Conservation (phyloP, 805 yeast genomes). For the Wickerhamomyces ciferrii region DNA sequence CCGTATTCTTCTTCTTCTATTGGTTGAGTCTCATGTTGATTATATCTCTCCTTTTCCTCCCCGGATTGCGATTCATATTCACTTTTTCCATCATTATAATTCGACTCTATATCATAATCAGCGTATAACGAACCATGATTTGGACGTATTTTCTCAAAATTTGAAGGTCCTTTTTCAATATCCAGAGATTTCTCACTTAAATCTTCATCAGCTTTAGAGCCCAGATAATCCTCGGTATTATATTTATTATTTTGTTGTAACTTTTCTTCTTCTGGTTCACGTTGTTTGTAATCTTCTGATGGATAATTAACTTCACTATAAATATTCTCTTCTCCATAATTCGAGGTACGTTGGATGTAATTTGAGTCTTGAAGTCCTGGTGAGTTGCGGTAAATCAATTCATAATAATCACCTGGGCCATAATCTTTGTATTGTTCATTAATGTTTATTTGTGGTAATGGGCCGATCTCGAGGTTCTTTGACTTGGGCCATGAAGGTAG, state of each 20-base stretch:
- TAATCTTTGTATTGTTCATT: neutral
- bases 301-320: neutral
- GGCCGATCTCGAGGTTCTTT: neutral
- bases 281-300: neutral
- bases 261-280: no score
- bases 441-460: neutral
- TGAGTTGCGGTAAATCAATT: neutral
- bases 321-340: no score
- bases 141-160: neutral
- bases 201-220: no score
- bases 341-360: neutral
- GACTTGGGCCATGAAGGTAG: neutral
- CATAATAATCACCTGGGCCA: neutral
- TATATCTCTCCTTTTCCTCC: conserved; percentile 2
- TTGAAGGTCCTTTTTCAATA: neutral
- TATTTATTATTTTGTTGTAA: no score
- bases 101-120: conserved; percentile 4
- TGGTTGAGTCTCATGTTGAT: no score
- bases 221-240: no score
- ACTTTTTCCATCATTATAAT: conserved; percentile 4
- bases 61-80: no score
- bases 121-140: neutral
- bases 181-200: no score
- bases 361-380: neutral
- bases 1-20: conserved; percentile 19